These are phyloP conservation scores for Gastrolobium bilobum DNA, from an alignment of 306 rosid species.

Conservation along the genomic window DNA sequence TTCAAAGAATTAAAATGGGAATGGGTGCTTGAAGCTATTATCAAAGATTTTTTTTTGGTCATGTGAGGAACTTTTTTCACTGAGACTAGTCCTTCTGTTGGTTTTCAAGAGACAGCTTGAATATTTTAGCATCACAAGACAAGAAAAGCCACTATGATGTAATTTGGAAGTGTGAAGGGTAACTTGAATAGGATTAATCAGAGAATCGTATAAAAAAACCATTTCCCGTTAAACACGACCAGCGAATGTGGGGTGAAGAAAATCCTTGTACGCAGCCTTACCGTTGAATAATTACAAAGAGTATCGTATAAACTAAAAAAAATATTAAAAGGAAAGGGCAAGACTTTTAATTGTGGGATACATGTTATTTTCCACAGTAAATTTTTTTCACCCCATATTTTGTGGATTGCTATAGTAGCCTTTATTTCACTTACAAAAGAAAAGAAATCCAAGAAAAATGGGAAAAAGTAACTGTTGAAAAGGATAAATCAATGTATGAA, in stretches of 20 bases:
- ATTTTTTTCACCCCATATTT: background rate
- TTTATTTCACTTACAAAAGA: background rate
- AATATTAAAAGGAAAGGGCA: background rate
- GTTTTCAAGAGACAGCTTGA: conserved; percentile 1
- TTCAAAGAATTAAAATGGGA: conserved; percentile 5
- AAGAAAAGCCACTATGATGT: conserved; percentile 1
- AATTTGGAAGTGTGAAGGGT: background rate
- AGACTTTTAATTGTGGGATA: background rate
- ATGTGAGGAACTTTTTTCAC: background rate
- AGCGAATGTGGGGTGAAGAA: too few species aligned
- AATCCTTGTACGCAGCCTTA: too few species aligned
- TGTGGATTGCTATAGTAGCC: background rate
- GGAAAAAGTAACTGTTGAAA: background rate
- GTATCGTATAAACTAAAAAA: too few species aligned
- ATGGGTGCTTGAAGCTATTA: conserved; percentile 9
- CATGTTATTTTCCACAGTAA: background rate
- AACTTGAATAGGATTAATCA: background rate
- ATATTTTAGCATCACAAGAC: background rate
- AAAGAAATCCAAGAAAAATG: background rate
- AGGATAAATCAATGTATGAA: background rate
- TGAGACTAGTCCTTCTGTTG: background rate
- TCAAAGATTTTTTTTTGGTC: background rate
- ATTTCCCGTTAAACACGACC: too few species aligned
- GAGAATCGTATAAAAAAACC: too few species aligned
- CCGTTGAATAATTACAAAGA: too few species aligned